phyloP scores from a whole-genome alignment of 139 green algal species.

The Coelastrella sp. region DNA sequence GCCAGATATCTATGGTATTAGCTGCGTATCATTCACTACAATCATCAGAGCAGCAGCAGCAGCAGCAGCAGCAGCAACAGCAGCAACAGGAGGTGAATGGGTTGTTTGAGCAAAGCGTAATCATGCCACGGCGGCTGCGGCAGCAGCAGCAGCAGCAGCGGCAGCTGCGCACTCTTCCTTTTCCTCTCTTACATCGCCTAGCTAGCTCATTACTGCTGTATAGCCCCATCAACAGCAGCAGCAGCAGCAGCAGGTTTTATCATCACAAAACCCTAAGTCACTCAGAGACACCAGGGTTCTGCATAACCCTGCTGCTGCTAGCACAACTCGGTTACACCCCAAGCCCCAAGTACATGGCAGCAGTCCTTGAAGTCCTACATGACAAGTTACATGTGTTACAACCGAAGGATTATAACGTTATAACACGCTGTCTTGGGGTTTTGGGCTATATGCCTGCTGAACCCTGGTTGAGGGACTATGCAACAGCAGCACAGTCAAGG shows the following conservation, averaged over 20 bases:
- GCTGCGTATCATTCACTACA: too few relatives aligned
- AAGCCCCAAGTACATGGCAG: constrained; percentile 21
- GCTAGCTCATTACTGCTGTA: not conserved
- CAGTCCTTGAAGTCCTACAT: constrained; percentile 33
- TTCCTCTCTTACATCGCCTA: too few relatives aligned
- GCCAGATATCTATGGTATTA: constrained; percentile 4
- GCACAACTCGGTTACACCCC: constrained; percentile 4
- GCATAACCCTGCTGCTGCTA: constrained; percentile 39
- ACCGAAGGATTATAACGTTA: not conserved
- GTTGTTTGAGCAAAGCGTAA: not conserved
- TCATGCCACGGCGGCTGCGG: not conserved
- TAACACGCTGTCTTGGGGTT: not conserved
- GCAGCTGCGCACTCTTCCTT: too few relatives aligned
- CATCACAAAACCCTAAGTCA: not conserved
- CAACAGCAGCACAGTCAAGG: not conserved
- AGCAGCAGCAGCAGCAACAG: constrained; percentile 5
- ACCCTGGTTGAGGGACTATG: constrained; percentile 11
- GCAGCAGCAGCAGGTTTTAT: not conserved
- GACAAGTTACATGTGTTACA: constrained; percentile 16
- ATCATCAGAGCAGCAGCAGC: not conserved
- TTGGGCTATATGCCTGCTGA: constrained; percentile 32
- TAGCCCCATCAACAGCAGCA: constrained; percentile 23
- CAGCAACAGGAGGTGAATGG: not conserved
- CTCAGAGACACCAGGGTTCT: not conserved
- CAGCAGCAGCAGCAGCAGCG: constrained; percentile 1